Conservation (phyloP, 1,284 basidiomycete genomes). For the Tetrapyrgos nigripes region DNA sequence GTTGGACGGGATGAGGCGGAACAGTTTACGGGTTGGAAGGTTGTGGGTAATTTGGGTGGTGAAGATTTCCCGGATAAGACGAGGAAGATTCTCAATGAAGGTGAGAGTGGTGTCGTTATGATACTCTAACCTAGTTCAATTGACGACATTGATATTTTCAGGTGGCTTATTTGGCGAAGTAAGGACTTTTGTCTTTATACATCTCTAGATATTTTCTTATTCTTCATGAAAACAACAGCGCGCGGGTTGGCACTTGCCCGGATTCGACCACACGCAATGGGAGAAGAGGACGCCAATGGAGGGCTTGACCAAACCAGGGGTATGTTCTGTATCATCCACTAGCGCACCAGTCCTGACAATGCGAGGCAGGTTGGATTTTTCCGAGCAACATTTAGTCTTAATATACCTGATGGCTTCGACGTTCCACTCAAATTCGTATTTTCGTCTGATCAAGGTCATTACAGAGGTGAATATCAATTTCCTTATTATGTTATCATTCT, state of each 20-base stretch:
- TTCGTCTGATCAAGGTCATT: constrained; percentile 15
- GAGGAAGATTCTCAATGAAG: constrained; percentile 69
- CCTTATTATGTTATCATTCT: constrained; percentile 62
- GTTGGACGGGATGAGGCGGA: neutral
- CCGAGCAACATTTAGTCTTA: constrained; percentile 70
- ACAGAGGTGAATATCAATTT: constrained; percentile 30
- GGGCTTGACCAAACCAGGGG: constrained; percentile 58
- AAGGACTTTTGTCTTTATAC: neutral
- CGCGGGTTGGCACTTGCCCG: constrained; percentile 82
- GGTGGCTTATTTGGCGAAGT: constrained; percentile 71
- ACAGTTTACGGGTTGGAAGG: constrained; percentile 2
- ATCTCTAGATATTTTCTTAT: neutral
- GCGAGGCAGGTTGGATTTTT: constrained; percentile 76
- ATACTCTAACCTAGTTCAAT: neutral
- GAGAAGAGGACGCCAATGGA: constrained; percentile 29
- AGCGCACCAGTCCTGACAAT: constrained; percentile 61
- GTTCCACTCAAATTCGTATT: constrained; percentile 74
- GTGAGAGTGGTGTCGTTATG: constrained; percentile 30
- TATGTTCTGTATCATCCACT: constrained; percentile 31
- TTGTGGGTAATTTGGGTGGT: constrained; percentile 1
- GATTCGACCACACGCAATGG: constrained; percentile 71
- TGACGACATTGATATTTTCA: neutral
- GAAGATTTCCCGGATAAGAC: constrained; percentile 62
- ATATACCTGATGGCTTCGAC: constrained; percentile 63
- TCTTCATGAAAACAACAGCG: constrained; percentile 34